Conservation (phyloP, 2,329 filamentous ascomycete genomes). For the Penicillium carneum region DNA sequence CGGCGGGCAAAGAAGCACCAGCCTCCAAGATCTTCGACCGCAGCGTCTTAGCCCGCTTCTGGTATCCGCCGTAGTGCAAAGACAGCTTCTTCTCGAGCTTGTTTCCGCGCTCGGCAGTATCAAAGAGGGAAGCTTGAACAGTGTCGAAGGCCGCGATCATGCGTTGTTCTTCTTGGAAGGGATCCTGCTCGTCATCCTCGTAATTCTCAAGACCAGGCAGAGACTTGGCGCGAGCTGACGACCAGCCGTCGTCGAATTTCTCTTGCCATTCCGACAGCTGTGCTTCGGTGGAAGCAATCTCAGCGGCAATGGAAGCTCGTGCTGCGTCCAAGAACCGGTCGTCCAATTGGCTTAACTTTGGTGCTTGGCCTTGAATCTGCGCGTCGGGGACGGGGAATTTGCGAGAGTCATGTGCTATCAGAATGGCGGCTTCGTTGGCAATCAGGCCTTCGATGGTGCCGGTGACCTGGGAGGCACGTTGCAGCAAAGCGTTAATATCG, state of each 20-base stretch:
- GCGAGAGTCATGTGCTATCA: constrained; percentile 82
- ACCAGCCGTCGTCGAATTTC: constrained; percentile 61
- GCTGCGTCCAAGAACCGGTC: constrained; percentile 78
- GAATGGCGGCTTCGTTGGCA: constrained; percentile 75
- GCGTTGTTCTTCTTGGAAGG: constrained; percentile 61
- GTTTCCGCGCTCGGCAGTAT: constrained; percentile 78
- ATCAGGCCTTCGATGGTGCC: constrained; percentile 74
- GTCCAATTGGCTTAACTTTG: constrained; percentile 68
- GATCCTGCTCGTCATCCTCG: constrained; percentile 74
- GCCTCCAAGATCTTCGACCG: constrained; percentile 80
- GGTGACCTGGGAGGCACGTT: constrained; percentile 65
- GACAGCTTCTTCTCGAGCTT: constrained; percentile 93
- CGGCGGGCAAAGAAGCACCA: constrained; percentile 75
- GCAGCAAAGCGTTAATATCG: constrained; percentile 73
- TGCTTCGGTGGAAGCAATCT: constrained; percentile 62
- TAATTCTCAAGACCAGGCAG: constrained; percentile 84
- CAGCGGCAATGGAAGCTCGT: constrained; percentile 75
- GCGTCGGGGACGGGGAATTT: constrained; percentile 75
- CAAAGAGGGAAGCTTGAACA: constrained; percentile 75
- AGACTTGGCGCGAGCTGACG: constrained; percentile 55
- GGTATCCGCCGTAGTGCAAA: constrained; percentile 87
- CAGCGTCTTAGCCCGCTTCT: constrained; percentile 81
- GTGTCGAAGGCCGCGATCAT: constrained; percentile 77
- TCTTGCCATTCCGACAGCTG: constrained; percentile 56
- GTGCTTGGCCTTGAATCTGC: constrained; percentile 68